Conservation (phyloP, 108 stramenopile genomes). For the Cyclostephanos tholiformis region DNA sequence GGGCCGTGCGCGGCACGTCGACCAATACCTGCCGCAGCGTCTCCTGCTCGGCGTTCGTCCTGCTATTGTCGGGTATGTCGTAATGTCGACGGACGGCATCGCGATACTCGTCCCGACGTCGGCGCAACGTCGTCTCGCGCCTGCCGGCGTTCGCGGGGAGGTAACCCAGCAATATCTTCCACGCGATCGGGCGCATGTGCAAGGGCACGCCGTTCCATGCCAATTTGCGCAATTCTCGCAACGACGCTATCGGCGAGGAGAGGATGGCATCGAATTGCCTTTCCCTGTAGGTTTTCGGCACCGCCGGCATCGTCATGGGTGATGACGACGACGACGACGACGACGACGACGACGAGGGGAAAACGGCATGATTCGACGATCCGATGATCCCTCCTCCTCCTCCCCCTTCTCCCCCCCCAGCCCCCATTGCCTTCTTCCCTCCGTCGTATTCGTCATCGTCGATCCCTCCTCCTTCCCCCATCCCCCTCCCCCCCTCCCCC, state of each 20-base stretch:
- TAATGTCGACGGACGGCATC: conserved; percentile 85
- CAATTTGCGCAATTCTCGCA: conserved; percentile 68
- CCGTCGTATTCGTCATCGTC: no score
- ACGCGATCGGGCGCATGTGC: conserved; percentile 63
- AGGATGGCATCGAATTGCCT: conserved; percentile 63
- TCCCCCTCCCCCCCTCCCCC: no score
- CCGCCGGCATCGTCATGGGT: conserved; percentile 10
- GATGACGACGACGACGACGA: background rate
- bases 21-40: conserved; percentile 95
- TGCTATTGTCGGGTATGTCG: conserved; percentile 79
- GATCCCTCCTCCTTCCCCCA: no score
- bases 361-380: background rate
- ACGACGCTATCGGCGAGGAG: conserved; percentile 56
- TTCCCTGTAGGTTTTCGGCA: conserved; percentile 60
- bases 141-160: conserved; percentile 76
- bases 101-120: conserved; percentile 82
- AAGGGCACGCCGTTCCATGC: conserved; percentile 86
- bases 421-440: no score
- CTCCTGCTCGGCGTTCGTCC: conserved; percentile 92
- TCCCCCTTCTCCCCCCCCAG: no score
- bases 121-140: conserved; percentile 56
- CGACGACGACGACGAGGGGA: background rate
- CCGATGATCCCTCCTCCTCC: no score
- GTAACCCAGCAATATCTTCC: conserved; percentile 85
- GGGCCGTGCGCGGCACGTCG: conserved; percentile 96